These are phyloP conservation scores for Diaporthe sp. DNA, from an alignment of 2,329 filamentous ascomycete species.

Conservation along the genomic window DNA sequence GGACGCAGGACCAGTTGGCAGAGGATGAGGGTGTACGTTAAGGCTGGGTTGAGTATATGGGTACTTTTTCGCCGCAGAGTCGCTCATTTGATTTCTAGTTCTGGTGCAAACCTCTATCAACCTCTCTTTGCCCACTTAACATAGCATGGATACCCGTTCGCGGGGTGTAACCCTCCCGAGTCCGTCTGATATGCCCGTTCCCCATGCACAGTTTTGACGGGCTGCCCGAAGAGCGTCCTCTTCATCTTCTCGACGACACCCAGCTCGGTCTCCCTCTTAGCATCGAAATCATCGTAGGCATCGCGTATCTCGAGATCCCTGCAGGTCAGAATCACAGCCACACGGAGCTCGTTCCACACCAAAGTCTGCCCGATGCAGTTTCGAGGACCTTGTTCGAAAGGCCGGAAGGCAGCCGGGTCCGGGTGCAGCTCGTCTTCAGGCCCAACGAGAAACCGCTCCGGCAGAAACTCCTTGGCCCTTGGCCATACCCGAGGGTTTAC, in stretches of 20 bases:
- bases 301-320: conserved; percentile 20
- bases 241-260: background rate
- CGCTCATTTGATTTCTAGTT: too few relatives aligned
- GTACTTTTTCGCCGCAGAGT: background rate
- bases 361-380: conserved; percentile 65
- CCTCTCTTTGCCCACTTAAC: background rate
- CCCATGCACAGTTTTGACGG: conserved; percentile 9
- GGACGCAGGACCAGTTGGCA: background rate
- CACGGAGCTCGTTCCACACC: conserved; percentile 28
- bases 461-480: background rate
- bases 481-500: conserved; percentile 6
- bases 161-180: conserved; percentile 17
- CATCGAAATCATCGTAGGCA: conserved; percentile 23
- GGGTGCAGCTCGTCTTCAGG: background rate
- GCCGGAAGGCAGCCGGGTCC: conserved; percentile 57
- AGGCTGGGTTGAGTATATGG: too few relatives aligned
- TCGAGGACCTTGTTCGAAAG: conserved; percentile 65
- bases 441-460: conserved; percentile 12
- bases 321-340: conserved; percentile 11
- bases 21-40: background rate
- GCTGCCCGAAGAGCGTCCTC: background rate
- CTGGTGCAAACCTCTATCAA: background rate
- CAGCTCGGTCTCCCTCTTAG: background rate
- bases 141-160: conserved; percentile 27
- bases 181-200: conserved; percentile 28